These are phyloP conservation scores for Populus alba DNA, from an alignment of 345 rosid genomes.

Conservation along the genomic window DNA sequence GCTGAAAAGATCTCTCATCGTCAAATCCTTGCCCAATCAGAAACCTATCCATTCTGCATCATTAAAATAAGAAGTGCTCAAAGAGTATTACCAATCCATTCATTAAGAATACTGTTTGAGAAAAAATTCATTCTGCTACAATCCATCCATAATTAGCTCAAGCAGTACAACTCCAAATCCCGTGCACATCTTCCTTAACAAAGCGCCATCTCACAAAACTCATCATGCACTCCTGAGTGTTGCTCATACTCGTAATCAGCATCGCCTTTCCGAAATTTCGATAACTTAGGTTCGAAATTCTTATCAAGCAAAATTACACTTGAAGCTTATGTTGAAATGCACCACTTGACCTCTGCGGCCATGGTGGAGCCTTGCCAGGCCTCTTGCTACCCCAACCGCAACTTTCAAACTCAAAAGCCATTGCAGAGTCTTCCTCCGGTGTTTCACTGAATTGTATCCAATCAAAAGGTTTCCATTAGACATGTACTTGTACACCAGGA, in stretches of 20 bases:
- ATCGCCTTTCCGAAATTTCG: slow-evolving; percentile 18
- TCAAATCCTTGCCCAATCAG: too few relatives aligned
- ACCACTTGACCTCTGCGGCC: not conserved
- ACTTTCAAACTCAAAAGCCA: slow-evolving; percentile 31
- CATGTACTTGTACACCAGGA: too few relatives aligned
- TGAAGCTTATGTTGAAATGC: slow-evolving; percentile 23
- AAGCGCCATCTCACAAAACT: slow-evolving; percentile 23
- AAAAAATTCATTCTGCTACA: slow-evolving; percentile 7
- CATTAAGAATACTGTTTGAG: not conserved
- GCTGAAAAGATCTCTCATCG: too few relatives aligned
- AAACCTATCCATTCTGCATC: too few relatives aligned
- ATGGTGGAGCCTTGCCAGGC: slow-evolving; percentile 34
- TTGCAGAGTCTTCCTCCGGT: too few relatives aligned
- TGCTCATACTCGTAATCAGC: not conserved
- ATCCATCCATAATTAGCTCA: slow-evolving; percentile 28
- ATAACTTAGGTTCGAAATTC: slow-evolving; percentile 19
- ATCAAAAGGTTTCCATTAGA: too few relatives aligned
- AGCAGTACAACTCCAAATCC: too few relatives aligned
- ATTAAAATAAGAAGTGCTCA: not conserved
- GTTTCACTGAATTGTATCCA: too few relatives aligned
- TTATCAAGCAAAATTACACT: slow-evolving; percentile 15
- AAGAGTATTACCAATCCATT: not conserved
- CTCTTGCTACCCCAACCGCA: slow-evolving; percentile 23
- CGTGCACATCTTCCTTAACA: too few relatives aligned
- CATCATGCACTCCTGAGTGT: not conserved